phyloP scores from a whole-genome alignment of 441 rosid genomes.

The Syzygium syzygioides region DNA sequence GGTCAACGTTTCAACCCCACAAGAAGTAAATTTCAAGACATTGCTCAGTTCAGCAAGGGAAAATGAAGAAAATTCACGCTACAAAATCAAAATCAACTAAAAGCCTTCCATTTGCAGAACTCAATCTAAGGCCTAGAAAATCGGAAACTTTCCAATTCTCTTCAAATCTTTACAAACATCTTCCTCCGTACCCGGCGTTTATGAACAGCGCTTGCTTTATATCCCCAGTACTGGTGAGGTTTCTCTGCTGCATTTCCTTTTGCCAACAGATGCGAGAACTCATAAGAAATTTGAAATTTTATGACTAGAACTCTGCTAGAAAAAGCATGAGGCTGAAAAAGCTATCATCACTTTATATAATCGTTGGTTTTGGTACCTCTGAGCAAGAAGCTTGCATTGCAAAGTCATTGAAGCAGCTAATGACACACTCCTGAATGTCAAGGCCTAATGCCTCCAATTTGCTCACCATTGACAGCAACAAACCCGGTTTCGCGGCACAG shows the following conservation, averaged over 20 bases:
- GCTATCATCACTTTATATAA: not conserved
- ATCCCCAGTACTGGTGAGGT: not conserved
- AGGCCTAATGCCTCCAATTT: conserved; percentile 1
- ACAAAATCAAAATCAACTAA: not conserved
- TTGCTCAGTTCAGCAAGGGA: not conserved
- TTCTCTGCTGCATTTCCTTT: conserved; percentile 1
- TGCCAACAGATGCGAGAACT: not conserved
- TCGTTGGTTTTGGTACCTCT: not conserved
- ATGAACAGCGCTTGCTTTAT: conserved; percentile 9
- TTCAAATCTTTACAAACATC: conserved; percentile 2
- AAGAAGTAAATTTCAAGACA: not conserved
- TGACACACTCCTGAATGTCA: conserved; percentile 4
- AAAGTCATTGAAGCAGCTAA: conserved; percentile 16
- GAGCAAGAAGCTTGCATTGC: conserved; percentile 12
- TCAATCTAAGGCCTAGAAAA: not conserved
- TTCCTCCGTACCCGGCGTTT: conserved; percentile 10
- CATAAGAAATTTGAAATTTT: not conserved
- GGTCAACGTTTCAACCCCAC: not conserved
- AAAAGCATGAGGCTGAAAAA: not conserved
- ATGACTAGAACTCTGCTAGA: not conserved
- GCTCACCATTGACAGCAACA: conserved; percentile 3
- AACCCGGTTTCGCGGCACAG: not conserved
- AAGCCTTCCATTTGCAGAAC: not conserved
- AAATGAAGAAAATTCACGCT: not conserved
- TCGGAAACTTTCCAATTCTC: not conserved